Evolutionary conservation across 2,329 filamentous ascomycete species (phyloP).

Genomic region (Parastagonospora avenae): DNA sequence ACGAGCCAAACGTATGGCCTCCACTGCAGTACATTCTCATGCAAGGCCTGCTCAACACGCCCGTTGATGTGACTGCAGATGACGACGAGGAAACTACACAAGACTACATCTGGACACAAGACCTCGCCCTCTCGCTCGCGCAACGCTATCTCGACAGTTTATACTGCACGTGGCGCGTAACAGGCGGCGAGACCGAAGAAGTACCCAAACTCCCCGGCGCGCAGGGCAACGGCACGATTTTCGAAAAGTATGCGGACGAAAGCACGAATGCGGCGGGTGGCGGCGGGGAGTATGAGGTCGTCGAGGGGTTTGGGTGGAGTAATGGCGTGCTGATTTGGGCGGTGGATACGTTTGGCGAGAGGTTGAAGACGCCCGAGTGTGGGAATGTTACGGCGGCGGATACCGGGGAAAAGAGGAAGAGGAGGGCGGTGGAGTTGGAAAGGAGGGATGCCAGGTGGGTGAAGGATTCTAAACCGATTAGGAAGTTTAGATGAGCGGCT

Average conservation of each 20-base stretch:
- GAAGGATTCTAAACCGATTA: constrained; percentile 26
- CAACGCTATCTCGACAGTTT: constrained; percentile 71
- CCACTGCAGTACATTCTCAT: constrained; percentile 69
- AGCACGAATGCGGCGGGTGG: constrained; percentile 65
- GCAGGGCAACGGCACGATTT: constrained; percentile 66
- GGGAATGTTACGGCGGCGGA: constrained; percentile 39
- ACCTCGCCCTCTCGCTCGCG: constrained; percentile 62
- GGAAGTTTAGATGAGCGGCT: not conserved
- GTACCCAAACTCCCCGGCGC: constrained; percentile 33
- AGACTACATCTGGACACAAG: constrained; percentile 60
- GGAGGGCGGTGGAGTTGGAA: constrained; percentile 37
- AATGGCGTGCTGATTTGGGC: constrained; percentile 72
- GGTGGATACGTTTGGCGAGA: constrained; percentile 64
- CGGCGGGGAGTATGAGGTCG: constrained; percentile 72
- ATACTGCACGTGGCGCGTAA: constrained; percentile 73
- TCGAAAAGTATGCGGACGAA: constrained; percentile 71
- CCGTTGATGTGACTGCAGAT: constrained; percentile 59
- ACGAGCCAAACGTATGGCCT: constrained; percentile 73
- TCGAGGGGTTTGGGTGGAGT: constrained; percentile 73
- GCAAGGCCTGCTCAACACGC: constrained; percentile 64
- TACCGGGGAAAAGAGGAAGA: constrained; percentile 28
- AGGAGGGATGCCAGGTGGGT: constrained; percentile 40
- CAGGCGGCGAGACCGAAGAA: constrained; percentile 62
- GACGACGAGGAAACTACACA: constrained; percentile 49
- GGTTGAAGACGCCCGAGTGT: constrained; percentile 59